Base-by-base conservation (phyloP, 176 grass and related monocot genomes). In the Oryza brachyantha region DNA sequence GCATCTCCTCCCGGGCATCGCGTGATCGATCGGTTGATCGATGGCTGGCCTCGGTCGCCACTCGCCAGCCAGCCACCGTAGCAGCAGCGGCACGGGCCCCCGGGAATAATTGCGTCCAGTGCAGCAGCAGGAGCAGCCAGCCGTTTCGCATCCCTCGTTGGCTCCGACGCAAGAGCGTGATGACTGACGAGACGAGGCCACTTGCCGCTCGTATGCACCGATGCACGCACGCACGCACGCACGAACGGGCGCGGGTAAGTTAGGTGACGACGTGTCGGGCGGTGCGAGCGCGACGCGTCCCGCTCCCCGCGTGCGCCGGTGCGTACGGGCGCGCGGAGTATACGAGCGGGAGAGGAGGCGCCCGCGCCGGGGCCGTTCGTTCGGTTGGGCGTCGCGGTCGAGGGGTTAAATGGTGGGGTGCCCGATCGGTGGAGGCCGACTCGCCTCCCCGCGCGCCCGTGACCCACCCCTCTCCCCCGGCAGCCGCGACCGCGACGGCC, bases 351-450 rank as follows among this genome's bases (percentile, higher is more conserved):
- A 6, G 35, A 36, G 41, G 13, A 21, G 45, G 45, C 16, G 48
- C 17, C n/a, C n/a, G n/a, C n/a, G n/a, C n/a, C n/a, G n/a, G 46
- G 17, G 46, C 5, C 48, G 48, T 52, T 52, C 5, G 29, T 40
- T 63, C 64, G 55, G 78, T 76, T 71, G 78, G 72, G 69, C 84
- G 78, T 86, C 71, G 84, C 72, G 13, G 41, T 86, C 84, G 5
- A 57, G 29, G 64, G 66, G 31, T 70, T 55, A 24, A 63, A 28
- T 7, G 2, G 68, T 27, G 19, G 29, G 84, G 62, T 61, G 70
- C 32, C 19, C 73, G 5, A 52, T 21, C n/a, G 10, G 45, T 1
- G 29, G 59, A 34, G 5, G 41, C 3, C 34, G 50, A 32, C 50
- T 19, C 42, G 14, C 46, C 35, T 54, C 46, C 35, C 66, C 31